Evolutionary conservation across 2,329 filamentous ascomycete genomes (phyloP).

Genomic region (Pseudogymnoascus sp.): DNA sequence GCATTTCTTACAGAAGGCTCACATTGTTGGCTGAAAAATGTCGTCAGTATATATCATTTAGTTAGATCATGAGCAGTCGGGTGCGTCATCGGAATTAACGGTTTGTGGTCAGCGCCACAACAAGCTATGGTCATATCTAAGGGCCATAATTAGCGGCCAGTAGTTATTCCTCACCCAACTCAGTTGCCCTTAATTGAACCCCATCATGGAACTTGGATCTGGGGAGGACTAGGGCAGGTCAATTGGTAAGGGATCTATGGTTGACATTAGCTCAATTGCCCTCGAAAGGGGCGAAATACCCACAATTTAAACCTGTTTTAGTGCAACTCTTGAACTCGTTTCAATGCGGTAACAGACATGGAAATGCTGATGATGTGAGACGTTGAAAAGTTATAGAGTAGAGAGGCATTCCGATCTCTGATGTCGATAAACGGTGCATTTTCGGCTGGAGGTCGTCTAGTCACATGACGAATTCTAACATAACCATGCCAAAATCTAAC

Average conservation of each 20-base stretch:
- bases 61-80: neutral
- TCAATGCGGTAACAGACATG: neutral
- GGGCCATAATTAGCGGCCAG: neutral
- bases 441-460: neutral
- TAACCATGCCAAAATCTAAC: neutral
- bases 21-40: neutral
- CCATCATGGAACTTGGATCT: constrained; percentile 7
- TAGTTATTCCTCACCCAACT: neutral
- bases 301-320: constrained; percentile 7
- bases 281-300: constrained; percentile 2
- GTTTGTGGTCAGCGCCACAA: neutral
- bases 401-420: neutral
- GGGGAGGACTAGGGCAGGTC: constrained; percentile 1
- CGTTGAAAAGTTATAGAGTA: neutral
- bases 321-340: neutral
- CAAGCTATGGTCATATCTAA: neutral
- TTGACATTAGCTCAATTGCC: constrained; percentile 2
- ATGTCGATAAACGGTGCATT: neutral
- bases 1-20: neutral
- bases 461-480: neutral
- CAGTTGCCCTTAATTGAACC: neutral
- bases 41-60: constrained; percentile 1
- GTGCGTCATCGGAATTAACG: constrained; percentile 5
- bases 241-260: constrained; percentile 3
- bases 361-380: neutral